These are phyloP conservation scores for Penicillium arizonense DNA, from an alignment of 495 filamentous ascomycete genomes.

Conservation along the genomic window DNA sequence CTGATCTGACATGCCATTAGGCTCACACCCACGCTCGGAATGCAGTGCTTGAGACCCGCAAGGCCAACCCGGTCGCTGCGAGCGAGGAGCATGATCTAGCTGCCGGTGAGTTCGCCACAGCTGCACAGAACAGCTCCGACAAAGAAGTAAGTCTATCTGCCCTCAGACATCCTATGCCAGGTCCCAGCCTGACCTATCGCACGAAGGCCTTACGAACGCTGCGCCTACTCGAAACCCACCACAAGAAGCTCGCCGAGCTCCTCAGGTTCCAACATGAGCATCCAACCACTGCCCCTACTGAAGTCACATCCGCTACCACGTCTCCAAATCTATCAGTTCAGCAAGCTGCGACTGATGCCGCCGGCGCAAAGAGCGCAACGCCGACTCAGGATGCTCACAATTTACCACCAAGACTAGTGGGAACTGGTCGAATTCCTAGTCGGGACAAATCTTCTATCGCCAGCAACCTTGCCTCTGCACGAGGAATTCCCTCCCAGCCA, in stretches of 20 bases:
- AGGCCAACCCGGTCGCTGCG: conserved; percentile 72
- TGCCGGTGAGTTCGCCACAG: conserved; percentile 84
- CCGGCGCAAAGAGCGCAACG: conserved; percentile 25
- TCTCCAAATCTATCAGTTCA: conserved; percentile 10
- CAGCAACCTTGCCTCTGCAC: conserved; percentile 83
- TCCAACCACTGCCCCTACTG: conserved; percentile 33
- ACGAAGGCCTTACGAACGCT: conserved; percentile 74
- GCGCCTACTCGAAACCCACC: conserved; percentile 80
- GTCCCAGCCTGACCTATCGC: not conserved
- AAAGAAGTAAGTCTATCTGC: conserved; percentile 53
- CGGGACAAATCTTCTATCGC: conserved; percentile 85
- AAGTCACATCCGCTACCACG: conserved; percentile 10
- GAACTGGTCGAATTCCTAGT: conserved; percentile 48
- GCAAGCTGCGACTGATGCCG: conserved; percentile 19
- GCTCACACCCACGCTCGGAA: conserved; percentile 85
- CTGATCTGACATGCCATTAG: conserved; percentile 38
- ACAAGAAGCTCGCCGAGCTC: conserved; percentile 73
- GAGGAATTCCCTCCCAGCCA: conserved; percentile 75
- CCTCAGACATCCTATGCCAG: not conserved
- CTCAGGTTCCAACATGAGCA: conserved; percentile 68
- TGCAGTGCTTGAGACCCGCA: conserved; percentile 75
- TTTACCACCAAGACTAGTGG: conserved; percentile 34
- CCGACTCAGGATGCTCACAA: conserved; percentile 31
- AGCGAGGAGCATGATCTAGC: conserved; percentile 86
- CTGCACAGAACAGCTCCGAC: conserved; percentile 70